Base-by-base conservation (phyloP, 208 protist species). In the Leishmania tarentolae region DNA sequence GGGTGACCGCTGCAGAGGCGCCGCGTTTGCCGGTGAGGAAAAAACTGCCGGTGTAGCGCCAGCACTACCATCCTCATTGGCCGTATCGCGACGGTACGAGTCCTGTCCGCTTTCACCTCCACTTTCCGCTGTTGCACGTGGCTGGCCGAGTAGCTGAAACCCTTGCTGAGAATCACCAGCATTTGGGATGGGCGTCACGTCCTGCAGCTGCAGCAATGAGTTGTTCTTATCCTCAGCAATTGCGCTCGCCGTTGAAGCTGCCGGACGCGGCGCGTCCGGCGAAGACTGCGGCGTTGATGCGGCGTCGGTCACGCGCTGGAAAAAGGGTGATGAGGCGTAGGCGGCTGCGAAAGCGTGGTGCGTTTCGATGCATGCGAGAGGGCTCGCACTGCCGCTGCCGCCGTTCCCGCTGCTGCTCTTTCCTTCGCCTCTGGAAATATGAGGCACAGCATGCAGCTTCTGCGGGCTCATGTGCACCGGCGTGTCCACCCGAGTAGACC, bases 161-260 rank as follows among this genome's bases (percentile, higher is more conserved):
- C 77, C 81, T 21, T 76, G 69, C 35, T 50, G 76, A 65, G 52
- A 75, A 65, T 61, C 74, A 46, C 66, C 73, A 21, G 73, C 61
- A 37, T 72, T 52, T 15, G 47, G 80, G 46, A 84, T 80, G 37
- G 81, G 81, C 8, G 81, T 84, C 21, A 80, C 71, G 47, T 80
- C 76, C 35, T 84, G 76, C 69, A 80, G 52, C 42, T 53, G 68
- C 17, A 84, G 68, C 44, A 50, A 13, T 4, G 76, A 80, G 52
- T 74, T 77, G 13, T 75, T 31, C 0, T 61, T 47, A 15, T 57
- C 59, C n/a, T 28, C 37, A 1, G 59, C 57, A 19, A 28, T 31
- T 13, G 28, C 77, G 21, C 15, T 59, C 19, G 19, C 35, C 44
- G 11, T 24, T 15, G 53, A 59, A 52, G 37, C 52, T 19, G 31